Evolutionary conservation across 2,329 filamentous ascomycete species (phyloP).

Genomic region (Nemania abortiva): DNA sequence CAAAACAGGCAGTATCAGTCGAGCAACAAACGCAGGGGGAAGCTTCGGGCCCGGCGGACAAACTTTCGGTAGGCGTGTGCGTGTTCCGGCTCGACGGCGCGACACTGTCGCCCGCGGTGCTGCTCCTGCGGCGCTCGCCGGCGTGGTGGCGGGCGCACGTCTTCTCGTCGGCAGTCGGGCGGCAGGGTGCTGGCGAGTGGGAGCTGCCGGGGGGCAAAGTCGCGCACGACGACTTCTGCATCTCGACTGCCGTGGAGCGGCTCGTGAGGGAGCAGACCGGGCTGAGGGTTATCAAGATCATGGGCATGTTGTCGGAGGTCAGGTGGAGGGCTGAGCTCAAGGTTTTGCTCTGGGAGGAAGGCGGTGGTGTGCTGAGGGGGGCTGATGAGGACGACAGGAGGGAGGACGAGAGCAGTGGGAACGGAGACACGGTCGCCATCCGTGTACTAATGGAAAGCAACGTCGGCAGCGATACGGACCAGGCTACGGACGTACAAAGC

Average conservation of each 20-base stretch:
- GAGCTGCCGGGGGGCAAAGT: slow-evolving; percentile 49
- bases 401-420: neutral
- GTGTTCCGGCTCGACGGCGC: slow-evolving; percentile 47
- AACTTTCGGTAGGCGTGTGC: slow-evolving; percentile 46
- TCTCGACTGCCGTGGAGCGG: slow-evolving; percentile 48
- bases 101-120: slow-evolving; percentile 44
- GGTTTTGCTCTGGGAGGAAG: slow-evolving; percentile 41
- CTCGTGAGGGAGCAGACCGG: slow-evolving; percentile 46
- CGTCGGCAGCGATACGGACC: neutral
- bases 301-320: slow-evolving; percentile 44
- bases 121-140: slow-evolving; percentile 44
- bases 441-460: neutral
- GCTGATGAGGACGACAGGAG: neutral
- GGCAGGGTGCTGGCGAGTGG: slow-evolving; percentile 35
- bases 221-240: slow-evolving; percentile 46
- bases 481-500: neutral
- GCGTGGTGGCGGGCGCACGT: slow-evolving; percentile 19
- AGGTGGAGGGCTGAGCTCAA: slow-evolving; percentile 38
- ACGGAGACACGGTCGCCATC: neutral
- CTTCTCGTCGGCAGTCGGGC: slow-evolving; percentile 5
- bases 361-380: neutral
- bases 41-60: slow-evolving; percentile 22
- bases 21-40: neutral
- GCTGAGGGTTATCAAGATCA: slow-evolving; percentile 43
- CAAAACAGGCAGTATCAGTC: no score